Evolutionary conservation across 805 yeast genomes (phyloP), one percentile per base, ranked within the genome.

Genomic region (Jamesozyma spencerorum): DNA sequence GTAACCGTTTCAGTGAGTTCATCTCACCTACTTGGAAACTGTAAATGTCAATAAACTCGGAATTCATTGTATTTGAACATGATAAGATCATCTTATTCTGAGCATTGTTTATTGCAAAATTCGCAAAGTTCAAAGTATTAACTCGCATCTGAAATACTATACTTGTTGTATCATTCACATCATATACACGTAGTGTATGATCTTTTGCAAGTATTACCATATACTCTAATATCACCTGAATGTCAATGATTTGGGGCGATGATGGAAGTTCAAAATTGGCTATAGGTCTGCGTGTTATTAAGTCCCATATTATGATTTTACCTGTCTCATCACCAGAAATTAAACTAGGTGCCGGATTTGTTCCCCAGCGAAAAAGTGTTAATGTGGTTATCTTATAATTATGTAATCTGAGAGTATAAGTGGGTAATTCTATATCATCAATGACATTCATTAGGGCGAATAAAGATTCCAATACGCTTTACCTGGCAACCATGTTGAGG

Each of bases 61-160:
- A 48, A 39, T 56, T 48, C 37, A 47, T 49, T 3, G 65, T 59
- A 41, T 59, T 57, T 28, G 57, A 55, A 38, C 63, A 55, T 32
- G 47, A 38, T 33, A 60, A 40, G 5, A 51, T 47, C 34, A 46
- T 53, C 11, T 14, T 8, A 7, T 36, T 39, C 5, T 30, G 26
- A 13, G 28, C 17, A 4, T 41, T 38, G 3, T 31, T 14, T 17
- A 58, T 33, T 4, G 45, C 35, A 26, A 56, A 51, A 38, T 60
- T 59, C 0, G 63, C 56, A 43, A 60, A 60, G 37, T 57, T 60
- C 30, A 59, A 38, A 2, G 64, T 60, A 40, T 60, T 60, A 3
- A 60, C 52, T 6, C 60, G 60, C 31, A 56, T 53, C 26, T 50
- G 53, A 42, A 53, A 55, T 8, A 47, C 34, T 34, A 38, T 38